phyloP scores from a whole-genome alignment of 495 filamentous ascomycete genomes.

The Lophiotrema nucula region DNA sequence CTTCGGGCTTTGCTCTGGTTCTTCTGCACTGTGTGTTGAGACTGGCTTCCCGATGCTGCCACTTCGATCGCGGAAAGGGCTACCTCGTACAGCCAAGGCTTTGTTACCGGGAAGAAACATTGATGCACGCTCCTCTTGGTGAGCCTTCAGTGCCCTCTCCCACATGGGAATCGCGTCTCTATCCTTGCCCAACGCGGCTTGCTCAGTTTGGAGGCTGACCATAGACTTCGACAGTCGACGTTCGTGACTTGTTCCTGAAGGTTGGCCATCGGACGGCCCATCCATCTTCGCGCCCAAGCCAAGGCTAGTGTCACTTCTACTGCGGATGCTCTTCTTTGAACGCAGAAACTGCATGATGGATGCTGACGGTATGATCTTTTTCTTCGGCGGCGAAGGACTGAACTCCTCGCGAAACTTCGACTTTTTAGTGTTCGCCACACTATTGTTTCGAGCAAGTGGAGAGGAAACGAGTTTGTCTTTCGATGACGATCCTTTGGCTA shows the following conservation, averaged over 20 bases:
- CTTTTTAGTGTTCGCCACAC: conserved; percentile 21
- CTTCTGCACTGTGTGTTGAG: not conserved
- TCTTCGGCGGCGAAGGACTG: conserved; percentile 25
- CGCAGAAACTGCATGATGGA: conserved; percentile 21
- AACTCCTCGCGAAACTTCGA: conserved; percentile 33
- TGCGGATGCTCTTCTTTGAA: conserved; percentile 16
- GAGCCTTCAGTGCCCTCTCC: conserved; percentile 29
- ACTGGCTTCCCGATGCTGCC: conserved; percentile 1
- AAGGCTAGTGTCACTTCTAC: conserved; percentile 20
- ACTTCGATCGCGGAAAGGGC: conserved; percentile 29
- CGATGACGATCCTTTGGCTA: not conserved
- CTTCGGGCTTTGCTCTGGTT: not conserved
- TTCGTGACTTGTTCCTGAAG: conserved; percentile 2
- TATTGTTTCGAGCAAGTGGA: conserved; percentile 21
- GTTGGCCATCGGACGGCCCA: not conserved
- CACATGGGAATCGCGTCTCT: conserved; percentile 20
- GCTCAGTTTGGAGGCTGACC: conserved; percentile 23
- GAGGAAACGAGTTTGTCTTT: not conserved
- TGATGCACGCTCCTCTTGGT: conserved; percentile 28
- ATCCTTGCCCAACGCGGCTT: conserved; percentile 12
- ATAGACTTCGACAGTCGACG: conserved; percentile 8
- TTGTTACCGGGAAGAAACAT: conserved; percentile 31
- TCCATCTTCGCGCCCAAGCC: conserved; percentile 1
- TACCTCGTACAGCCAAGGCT: conserved; percentile 6
- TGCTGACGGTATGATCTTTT: conserved; percentile 5